These are phyloP conservation scores for Amesomyces nigricolor DNA, from an alignment of 2,329 filamentous ascomycete species.

Conservation along the genomic window DNA sequence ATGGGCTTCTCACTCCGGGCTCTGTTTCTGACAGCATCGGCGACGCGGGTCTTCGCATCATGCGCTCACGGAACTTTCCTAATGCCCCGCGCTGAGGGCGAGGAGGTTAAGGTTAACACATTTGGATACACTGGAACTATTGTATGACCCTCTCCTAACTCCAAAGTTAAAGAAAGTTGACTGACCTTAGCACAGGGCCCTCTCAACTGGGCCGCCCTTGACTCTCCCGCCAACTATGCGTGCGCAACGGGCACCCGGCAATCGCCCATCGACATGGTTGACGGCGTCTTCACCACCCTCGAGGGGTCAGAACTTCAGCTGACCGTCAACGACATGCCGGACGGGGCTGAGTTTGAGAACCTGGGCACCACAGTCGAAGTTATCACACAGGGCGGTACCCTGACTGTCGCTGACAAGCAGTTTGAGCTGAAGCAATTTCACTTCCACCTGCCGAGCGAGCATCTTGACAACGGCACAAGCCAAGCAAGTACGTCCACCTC, in stretches of 20 bases:
- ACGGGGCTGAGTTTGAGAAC: conserved; percentile 49
- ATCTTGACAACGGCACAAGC: conserved; percentile 40
- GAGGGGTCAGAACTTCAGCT: conserved; percentile 32
- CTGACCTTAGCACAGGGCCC: conserved; percentile 19
- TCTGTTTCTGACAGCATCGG: conserved; percentile 23
- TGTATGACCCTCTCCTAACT: not conserved
- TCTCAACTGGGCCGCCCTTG: conserved; percentile 24
- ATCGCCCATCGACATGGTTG: conserved; percentile 52
- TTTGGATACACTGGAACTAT: conserved; percentile 31
- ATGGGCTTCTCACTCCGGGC: conserved; percentile 20
- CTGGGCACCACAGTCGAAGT: conserved; percentile 54
- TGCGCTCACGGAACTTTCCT: conserved; percentile 28
- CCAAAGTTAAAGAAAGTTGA: no score
- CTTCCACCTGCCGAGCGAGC: conserved; percentile 47
- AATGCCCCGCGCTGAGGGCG: conserved; percentile 28
- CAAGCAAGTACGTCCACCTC: conserved; percentile 36
- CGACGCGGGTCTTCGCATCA: conserved; percentile 26
- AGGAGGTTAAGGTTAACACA: conserved; percentile 28
- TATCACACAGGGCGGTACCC: conserved; percentile 37
- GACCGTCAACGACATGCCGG: conserved; percentile 38
- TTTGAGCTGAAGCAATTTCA: conserved; percentile 44
- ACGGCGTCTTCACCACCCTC: conserved; percentile 32
- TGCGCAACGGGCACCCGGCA: conserved; percentile 50
- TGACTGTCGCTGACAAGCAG: conserved; percentile 32
- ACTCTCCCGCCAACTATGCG: conserved; percentile 34